Percentiles rank a stretch among this genome's conserved stretches.
These are phyloP conservation scores for Thamnidium elegans DNA, from an alignment of 192 early-diverging fungal species.

Conservation along the genomic window DNA sequence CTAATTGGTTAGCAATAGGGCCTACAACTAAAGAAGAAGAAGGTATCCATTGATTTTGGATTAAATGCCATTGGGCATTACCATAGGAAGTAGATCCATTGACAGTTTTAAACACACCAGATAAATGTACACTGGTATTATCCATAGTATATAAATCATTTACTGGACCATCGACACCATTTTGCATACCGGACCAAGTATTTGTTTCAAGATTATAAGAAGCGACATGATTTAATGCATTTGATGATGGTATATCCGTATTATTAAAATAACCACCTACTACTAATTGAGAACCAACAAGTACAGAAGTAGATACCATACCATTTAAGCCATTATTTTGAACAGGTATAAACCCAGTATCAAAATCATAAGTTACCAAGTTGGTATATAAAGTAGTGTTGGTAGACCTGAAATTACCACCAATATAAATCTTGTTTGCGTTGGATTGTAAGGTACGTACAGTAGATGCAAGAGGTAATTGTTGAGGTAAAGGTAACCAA, in stretches of 20 bases:
- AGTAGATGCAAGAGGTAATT: conserved; percentile 47
- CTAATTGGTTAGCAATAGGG: background rate
- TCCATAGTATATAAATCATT: background rate
- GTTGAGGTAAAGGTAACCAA: conserved; percentile 21
- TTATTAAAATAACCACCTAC: conserved; percentile 22
- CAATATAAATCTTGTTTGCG: conserved; percentile 40
- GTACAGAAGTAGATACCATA: conserved; percentile 24
- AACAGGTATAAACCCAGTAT: background rate
- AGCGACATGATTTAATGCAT: background rate
- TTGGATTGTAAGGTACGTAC: conserved; percentile 47
- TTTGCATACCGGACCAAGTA: background rate
- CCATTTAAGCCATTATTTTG: conserved; percentile 11
- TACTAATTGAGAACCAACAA: conserved; percentile 17
- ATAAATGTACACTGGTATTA: background rate
- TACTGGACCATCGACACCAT: conserved; percentile 22
- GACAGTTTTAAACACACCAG: background rate
- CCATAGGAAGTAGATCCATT: background rate
- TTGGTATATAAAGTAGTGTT: conserved; percentile 38
- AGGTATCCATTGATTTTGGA: background rate
- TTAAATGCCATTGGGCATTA: background rate
- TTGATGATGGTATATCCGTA: background rate
- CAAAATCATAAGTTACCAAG: conserved; percentile 54
- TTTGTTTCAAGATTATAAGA: background rate
- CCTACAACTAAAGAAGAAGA: conserved; percentile 2
- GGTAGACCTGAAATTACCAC: conserved; percentile 52